Evolutionary conservation across 164 flowering plant genomes (phyloP).

Genomic region (Cinnamomum chago): DNA sequence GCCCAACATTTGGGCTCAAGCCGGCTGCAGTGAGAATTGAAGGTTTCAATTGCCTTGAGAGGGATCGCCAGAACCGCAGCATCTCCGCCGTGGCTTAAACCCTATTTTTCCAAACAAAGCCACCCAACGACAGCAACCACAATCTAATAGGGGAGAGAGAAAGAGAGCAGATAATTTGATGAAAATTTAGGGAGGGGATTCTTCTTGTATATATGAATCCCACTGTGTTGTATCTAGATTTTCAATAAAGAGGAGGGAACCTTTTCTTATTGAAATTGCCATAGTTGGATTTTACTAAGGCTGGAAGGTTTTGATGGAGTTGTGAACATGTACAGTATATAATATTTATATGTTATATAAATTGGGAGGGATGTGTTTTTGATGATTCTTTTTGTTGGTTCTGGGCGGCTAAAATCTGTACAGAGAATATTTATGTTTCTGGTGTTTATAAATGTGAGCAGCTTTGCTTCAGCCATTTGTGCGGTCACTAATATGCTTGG

Average conservation of each 20-base stretch:
- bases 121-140: not conserved
- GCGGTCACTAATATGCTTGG: too few relatives aligned
- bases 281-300: too few relatives aligned
- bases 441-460: too few relatives aligned
- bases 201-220: not conserved
- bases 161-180: not conserved
- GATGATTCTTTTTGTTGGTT: too few relatives aligned
- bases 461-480: too few relatives aligned
- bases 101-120: not conserved
- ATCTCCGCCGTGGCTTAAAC: slow-evolving; percentile 67
- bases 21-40: slow-evolving; percentile 77
- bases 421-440: too few relatives aligned
- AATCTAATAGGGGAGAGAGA: not conserved
- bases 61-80: slow-evolving; percentile 67
- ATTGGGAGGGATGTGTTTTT: too few relatives aligned
- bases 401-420: too few relatives aligned
- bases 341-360: too few relatives aligned
- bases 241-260: slow-evolving; percentile 1
- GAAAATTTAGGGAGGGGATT: too few relatives aligned
- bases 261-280: not conserved
- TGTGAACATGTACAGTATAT: too few relatives aligned
- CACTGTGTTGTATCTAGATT: not conserved
- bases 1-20: slow-evolving; percentile 59
- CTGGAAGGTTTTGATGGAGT: too few relatives aligned
- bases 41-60: slow-evolving; percentile 73